Percentiles rank a stretch among this genome's conserved stretches.
These are phyloP conservation scores for Botrytis aclada DNA, from an alignment of 2,329 filamentous ascomycete species.

Conservation along the genomic window DNA sequence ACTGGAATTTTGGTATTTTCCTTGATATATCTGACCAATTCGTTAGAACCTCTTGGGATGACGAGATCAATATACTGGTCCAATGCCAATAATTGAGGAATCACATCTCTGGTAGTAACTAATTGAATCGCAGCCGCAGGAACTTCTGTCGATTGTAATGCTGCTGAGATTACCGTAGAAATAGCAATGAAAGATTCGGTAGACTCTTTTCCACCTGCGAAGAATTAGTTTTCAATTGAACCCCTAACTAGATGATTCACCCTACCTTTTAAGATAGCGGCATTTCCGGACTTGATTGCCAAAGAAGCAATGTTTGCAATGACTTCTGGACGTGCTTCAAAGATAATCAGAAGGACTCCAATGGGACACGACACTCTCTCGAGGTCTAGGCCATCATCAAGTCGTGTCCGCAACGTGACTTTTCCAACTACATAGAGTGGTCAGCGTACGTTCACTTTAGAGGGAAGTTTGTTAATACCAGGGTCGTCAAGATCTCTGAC, in stretches of 20 bases:
- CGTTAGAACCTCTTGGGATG: conserved; percentile 64
- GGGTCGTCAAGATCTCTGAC: conserved; percentile 83
- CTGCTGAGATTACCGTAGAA: conserved; percentile 75
- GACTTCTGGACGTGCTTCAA: conserved; percentile 95
- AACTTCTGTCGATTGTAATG: conserved; percentile 69
- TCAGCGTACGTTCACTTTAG: conserved; percentile 14
- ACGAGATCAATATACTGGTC: conserved; percentile 91
- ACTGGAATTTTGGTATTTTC: conserved; percentile 90
- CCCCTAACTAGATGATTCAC: not conserved
- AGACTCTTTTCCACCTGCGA: conserved; percentile 84
- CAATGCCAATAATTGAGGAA: conserved; percentile 80
- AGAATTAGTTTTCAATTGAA: not conserved
- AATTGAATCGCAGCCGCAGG: conserved; percentile 88
- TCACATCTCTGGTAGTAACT: conserved; percentile 87
- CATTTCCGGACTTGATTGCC: conserved; percentile 95
- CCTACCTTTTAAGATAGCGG: conserved; percentile 85
- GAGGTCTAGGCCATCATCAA: conserved; percentile 82
- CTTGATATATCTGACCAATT: conserved; percentile 68
- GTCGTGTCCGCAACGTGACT: conserved; percentile 74
- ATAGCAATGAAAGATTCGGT: conserved; percentile 94
- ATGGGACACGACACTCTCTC: conserved; percentile 92
- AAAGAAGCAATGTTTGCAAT: conserved; percentile 97
- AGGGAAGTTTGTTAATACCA: conserved; percentile 47
- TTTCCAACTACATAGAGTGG: conserved; percentile 63
- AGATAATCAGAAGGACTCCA: conserved; percentile 96